Percentiles rank a stretch among this genome's conserved stretches.
Conservation (phyloP, 345 rosid species). For the Rhizophora mangle region DNA sequence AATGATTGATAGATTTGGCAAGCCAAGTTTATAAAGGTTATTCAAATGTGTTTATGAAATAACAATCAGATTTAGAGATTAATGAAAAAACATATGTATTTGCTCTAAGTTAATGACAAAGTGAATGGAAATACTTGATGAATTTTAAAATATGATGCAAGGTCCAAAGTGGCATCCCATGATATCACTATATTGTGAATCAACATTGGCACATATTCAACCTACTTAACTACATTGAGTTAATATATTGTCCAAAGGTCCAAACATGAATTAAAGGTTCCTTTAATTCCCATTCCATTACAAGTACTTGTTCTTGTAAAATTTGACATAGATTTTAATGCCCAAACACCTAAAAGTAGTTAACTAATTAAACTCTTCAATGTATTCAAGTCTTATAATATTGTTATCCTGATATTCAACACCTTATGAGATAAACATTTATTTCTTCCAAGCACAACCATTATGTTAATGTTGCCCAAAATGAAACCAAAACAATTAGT, state of each 20-base stretch:
- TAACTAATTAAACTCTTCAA: not conserved
- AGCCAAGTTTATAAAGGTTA: constrained; percentile 3
- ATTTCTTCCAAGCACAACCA: not conserved
- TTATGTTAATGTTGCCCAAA: too few species aligned
- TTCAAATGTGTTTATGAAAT: not conserved
- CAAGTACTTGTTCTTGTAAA: not conserved
- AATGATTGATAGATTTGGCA: not conserved
- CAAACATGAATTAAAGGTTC: not conserved
- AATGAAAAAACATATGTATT: not conserved
- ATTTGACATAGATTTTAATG: not conserved
- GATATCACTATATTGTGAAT: constrained; percentile 92
- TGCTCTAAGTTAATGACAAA: constrained; percentile 8
- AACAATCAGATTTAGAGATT: not conserved
- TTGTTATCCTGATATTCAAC: not conserved
- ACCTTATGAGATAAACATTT: not conserved
- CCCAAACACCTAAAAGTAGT: not conserved
- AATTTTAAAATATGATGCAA: constrained; percentile 67
- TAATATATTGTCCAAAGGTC: not conserved
- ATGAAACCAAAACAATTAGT: not conserved
- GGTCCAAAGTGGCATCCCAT: constrained; percentile 95
- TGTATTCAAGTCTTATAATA: not conserved
- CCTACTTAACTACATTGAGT: constrained; percentile 42
- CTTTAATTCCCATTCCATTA: not conserved
- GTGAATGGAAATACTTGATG: constrained; percentile 64
- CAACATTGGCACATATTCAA: constrained; percentile 80